These are phyloP conservation scores for Candida takata DNA, from an alignment of 805 yeast species.

Conservation along the genomic window DNA sequence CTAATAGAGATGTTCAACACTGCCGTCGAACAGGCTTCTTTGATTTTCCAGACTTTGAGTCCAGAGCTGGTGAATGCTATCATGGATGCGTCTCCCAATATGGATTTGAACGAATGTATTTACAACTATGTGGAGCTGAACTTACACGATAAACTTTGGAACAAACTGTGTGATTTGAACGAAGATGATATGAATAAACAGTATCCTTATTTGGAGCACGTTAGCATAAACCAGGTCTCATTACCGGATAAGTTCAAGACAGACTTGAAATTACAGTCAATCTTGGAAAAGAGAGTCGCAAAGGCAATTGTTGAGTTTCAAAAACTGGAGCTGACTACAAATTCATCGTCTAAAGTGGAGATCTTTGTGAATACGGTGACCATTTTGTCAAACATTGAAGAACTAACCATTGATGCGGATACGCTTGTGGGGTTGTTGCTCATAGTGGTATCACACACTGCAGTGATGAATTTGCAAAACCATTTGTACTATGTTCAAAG, in stretches of 20 bases:
- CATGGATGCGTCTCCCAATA: conserved; percentile 26
- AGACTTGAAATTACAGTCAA: conserved; percentile 24
- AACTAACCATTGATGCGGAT: conserved; percentile 65
- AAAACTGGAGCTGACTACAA: conserved; percentile 37
- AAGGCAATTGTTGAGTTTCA: conserved; percentile 48
- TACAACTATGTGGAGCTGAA: conserved; percentile 68
- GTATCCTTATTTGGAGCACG: conserved; percentile 20
- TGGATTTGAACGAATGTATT: conserved; percentile 46
- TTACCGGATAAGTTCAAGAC: conserved; percentile 26
- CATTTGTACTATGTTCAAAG: conserved; percentile 61
- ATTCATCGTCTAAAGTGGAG: conserved; percentile 40
- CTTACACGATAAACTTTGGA: conserved; percentile 64
- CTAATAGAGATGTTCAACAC: conserved; percentile 23
- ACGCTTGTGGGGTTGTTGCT: conserved; percentile 65
- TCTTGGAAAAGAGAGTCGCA: conserved; percentile 37
- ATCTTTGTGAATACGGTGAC: conserved; percentile 47
- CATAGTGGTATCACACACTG: conserved; percentile 60
- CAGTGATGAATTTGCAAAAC: conserved; percentile 48
- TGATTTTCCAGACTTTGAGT: conserved; percentile 22
- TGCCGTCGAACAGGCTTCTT: conserved; percentile 22
- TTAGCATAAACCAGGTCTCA: conserved; percentile 36
- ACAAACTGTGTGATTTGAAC: conserved; percentile 27
- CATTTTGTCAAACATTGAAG: conserved; percentile 34
- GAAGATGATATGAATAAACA: conserved; percentile 18
- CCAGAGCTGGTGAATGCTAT: conserved; percentile 22